Base-by-base conservation (phyloP, 1,284 basidiomycete species). In the Marasmius tenuissimus region DNA sequence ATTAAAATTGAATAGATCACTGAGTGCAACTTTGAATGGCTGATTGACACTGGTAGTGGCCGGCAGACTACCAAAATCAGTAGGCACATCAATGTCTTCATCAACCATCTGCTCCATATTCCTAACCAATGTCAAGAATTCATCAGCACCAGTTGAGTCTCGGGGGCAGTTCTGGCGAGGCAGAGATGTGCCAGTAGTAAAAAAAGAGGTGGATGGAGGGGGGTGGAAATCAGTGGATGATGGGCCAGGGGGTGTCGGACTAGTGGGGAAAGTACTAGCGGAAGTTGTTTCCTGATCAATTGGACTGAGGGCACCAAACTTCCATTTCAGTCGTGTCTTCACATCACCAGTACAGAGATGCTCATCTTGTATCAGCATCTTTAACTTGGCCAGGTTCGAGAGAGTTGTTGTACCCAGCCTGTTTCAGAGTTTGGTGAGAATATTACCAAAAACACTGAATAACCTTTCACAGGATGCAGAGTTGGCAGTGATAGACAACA, bases 391-490 rank as follows among this genome's bases (percentile, higher is more conserved):
- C 18, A 74, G 63, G 45, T 63, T 54, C 4, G 62, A 34, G 20
- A 74, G 39, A 0, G 60, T 62, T 18, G 65, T 27, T 4, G 53
- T 67, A 2, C 62, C 52, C 34, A 74, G 65, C 2, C 66, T 66
- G 40, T 63, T 72, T 4, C 70, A 67, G 2, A 72, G 63, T 59
- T 69, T 68, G 6, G 72, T 72, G 5, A 73, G 65, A 12, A 68
- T 75, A 10, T 67, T 63, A 8, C 73, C 73, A 62, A 75, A 73
- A 0, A 65, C 62, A 58, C 73, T 75, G 65, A 76, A 77, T 4
- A 76, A 65, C 0, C 68, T 64, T 61, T 76, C 69, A 58, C 73
- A 75, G 9, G 75, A 76, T 35, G 74, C 73, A 3, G 74, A 77
- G 61, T 76, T 76, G 12, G 73, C 68, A 37, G 63, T 70, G 27